Base-by-base conservation (phyloP, 192 early-diverging fungal genomes). In the Thoreauomyces humboldtii region DNA sequence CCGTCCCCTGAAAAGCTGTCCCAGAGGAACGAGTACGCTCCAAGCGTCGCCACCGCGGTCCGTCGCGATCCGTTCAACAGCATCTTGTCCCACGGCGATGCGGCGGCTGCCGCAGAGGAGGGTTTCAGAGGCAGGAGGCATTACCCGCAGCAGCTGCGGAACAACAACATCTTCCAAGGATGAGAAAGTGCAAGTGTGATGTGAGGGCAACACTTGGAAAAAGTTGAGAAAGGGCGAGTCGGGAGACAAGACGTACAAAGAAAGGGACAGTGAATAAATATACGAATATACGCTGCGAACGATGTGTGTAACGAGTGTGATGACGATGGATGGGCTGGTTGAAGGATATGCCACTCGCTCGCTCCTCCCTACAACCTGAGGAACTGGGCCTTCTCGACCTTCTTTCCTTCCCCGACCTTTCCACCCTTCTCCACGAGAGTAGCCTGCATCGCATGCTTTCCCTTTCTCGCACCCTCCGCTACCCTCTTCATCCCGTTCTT, bases 391-490 rank as follows among this genome's bases (percentile, higher is more conserved):
- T 48, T 35, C 12, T 32, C 63, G 2, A 25, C 60, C 21, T 67
- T 59, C 38, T 66, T 71, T 43, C 57, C 33, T 63, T 78, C 64
- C 1, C 63, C 68, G 34, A 80, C 47, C 33, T 70, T 74, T 3
- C 73, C 77, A 22, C 77, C 76, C 56, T 71, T 75, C 34, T 77
- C 61, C 27, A 83, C 63, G 1, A 77, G 46, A 43, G n/a, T 70
- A 3, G 81, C 81, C 29, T 59, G 42, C 54, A 71, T 70, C 15
- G 19, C 35, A 34, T 61, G 47, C 58, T 76, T 78, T 9, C 63
- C 70, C 63, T 70, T 72, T 17, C 61, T 59, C n/a, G 14, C 55
- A 22, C n/a, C 58, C 2, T 38, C 59, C 6, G 32, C 53, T 2
- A 52, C 50, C 15, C 29, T 27, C 51, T 73, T 76, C 58, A 73